phyloP scores from a whole-genome alignment of 2,329 filamentous ascomycete genomes.

The Stagonosporopsis vannaccii region DNA sequence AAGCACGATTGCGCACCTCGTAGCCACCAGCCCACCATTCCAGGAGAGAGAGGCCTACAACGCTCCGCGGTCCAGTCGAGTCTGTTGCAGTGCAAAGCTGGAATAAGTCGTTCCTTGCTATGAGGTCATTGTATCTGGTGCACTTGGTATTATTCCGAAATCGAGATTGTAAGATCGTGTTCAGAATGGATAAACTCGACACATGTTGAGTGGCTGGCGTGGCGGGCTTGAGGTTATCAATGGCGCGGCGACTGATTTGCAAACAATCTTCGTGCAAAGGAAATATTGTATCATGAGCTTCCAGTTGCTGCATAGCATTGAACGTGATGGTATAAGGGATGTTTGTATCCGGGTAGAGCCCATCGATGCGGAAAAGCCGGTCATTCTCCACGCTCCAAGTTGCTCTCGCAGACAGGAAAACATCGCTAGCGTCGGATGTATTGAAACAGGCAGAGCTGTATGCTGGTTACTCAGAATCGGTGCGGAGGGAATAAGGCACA shows the following conservation, averaged over 20 bases:
- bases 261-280: conserved; percentile 37
- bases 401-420: conserved; percentile 32
- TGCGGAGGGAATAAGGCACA: neutral
- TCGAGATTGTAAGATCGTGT: conserved; percentile 22
- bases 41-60: conserved; percentile 25
- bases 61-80: conserved; percentile 28
- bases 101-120: conserved; percentile 29
- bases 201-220: neutral
- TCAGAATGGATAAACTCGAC: conserved; percentile 19
- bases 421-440: conserved; percentile 7
- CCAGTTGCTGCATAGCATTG: conserved; percentile 23
- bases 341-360: conserved; percentile 15
- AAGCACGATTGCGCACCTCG: conserved; percentile 23
- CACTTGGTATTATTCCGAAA: conserved; percentile 3
- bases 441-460: conserved; percentile 17
- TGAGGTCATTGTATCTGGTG: neutral
- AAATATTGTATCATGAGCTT: conserved; percentile 26
- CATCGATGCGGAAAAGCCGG: conserved; percentile 24
- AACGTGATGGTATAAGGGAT: conserved; percentile 16
- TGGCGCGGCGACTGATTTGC: conserved; percentile 26
- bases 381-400: conserved; percentile 23
- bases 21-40: conserved; percentile 37
- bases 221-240: conserved; percentile 15
- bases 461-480: neutral
- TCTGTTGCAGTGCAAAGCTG: conserved; percentile 17